Conservation (phyloP, 164 flowering plant genomes). For the Berberis thunbergii region DNA sequence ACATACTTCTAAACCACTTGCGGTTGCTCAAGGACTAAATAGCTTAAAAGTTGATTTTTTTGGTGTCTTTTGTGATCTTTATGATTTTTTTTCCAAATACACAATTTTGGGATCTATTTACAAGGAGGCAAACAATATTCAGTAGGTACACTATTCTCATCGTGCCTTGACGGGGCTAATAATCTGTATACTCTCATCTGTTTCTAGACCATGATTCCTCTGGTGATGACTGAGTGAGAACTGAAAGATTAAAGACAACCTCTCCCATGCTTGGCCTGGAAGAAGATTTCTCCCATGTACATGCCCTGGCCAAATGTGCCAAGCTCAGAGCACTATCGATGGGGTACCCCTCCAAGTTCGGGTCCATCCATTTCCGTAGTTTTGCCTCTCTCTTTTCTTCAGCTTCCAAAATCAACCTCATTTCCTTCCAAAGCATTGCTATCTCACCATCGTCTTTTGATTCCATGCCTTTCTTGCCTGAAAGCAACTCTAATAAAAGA, state of each 20-base stretch:
- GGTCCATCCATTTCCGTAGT: conserved; percentile 47
- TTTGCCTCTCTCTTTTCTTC: conserved; percentile 43
- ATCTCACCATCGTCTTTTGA: conserved; percentile 41
- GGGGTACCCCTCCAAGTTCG: conserved; percentile 31
- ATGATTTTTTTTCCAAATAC: too few species aligned
- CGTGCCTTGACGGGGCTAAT: conserved; percentile 38
- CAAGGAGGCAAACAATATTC: neutral
- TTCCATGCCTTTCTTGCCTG: conserved; percentile 49
- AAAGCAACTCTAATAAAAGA: conserved; percentile 49
- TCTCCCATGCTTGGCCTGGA: conserved; percentile 58
- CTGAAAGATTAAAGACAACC: conserved; percentile 47
- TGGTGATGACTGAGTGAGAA: conserved; percentile 41
- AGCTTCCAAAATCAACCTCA: conserved; percentile 28
- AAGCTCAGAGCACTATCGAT: conserved; percentile 41
- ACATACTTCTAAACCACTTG: too few species aligned
- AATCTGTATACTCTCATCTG: conserved; percentile 25
- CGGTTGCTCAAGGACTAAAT: too few species aligned
- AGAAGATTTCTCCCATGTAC: conserved; percentile 45
- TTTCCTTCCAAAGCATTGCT: conserved; percentile 36
- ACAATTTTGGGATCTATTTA: too few species aligned
- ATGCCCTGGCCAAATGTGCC: conserved; percentile 46
- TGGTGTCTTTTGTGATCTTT: too few species aligned
- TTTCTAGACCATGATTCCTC: conserved; percentile 27
- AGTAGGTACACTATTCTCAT: conserved; percentile 12
- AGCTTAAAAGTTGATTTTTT: too few species aligned